Evolutionary conservation across 2,329 filamentous ascomycete species (phyloP).

Genomic region (Fusarium newnesense): DNA sequence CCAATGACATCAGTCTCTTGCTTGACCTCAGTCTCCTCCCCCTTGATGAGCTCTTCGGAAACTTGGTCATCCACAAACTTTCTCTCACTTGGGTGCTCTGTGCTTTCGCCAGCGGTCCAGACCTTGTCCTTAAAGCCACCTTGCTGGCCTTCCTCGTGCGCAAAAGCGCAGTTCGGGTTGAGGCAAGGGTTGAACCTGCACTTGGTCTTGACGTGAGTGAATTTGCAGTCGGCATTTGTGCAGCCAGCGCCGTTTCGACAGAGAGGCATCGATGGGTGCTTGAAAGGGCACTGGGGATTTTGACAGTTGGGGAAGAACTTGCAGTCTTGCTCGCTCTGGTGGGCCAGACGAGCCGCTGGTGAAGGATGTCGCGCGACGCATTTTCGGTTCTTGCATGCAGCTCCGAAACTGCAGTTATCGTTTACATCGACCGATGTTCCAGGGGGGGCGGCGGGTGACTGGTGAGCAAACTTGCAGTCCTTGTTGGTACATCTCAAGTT

Average conservation of each 20-base stretch:
- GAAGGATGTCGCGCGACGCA: slow-evolving; percentile 93
- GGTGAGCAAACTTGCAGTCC: slow-evolving; percentile 93
- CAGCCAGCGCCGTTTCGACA: slow-evolving; percentile 95
- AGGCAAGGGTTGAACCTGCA: slow-evolving; percentile 94
- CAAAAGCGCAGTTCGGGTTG: slow-evolving; percentile 88
- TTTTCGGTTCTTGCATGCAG: slow-evolving; percentile 95
- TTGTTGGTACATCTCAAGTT: slow-evolving; percentile 89
- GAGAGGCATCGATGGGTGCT: slow-evolving; percentile 84
- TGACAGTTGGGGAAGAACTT: slow-evolving; percentile 93
- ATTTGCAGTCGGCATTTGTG: slow-evolving; percentile 83
- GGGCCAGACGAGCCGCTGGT: slow-evolving; percentile 80
- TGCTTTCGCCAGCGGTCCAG: slow-evolving; percentile 74
- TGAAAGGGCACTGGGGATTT: slow-evolving; percentile 87
- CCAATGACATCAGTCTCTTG: slow-evolving; percentile 54
- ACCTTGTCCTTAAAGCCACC: slow-evolving; percentile 89
- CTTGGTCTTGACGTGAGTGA: slow-evolving; percentile 83
- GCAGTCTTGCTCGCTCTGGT: slow-evolving; percentile 87
- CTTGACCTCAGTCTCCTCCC: slow-evolving; percentile 56
- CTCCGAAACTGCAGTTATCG: slow-evolving; percentile 85
- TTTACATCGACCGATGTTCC: slow-evolving; percentile 80
- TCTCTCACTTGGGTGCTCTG: slow-evolving; percentile 83
- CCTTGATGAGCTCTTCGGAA: slow-evolving; percentile 78
- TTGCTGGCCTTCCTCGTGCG: slow-evolving; percentile 90
- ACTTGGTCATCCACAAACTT: slow-evolving; percentile 82
- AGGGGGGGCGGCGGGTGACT: slow-evolving; percentile 88